Conservation (phyloP, 352 stramenopile genomes). For the Blastocystis sp. region DNA sequence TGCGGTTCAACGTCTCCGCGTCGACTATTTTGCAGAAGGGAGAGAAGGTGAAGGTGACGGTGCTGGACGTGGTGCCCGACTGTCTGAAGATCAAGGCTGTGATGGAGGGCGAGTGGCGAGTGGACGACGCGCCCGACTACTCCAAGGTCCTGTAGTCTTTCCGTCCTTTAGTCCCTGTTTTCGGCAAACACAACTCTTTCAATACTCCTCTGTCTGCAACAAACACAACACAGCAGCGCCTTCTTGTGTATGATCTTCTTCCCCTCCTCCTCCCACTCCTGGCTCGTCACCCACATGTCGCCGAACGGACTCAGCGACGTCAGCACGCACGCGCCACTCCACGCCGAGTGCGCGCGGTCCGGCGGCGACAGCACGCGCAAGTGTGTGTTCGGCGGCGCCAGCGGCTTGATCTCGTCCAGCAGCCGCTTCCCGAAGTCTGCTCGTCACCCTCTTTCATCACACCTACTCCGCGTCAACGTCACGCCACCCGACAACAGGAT, state of each 20-base stretch:
- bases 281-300: slow-evolving; percentile 86
- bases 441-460: background rate
- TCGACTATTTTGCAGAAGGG: slow-evolving; percentile 44
- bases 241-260: slow-evolving; percentile 80
- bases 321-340: slow-evolving; percentile 82
- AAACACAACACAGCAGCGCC: slow-evolving; percentile 72
- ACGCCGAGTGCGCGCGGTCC: slow-evolving; percentile 80
- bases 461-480: slow-evolving; percentile 88
- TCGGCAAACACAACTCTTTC: slow-evolving; percentile 6
- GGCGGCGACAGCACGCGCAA: slow-evolving; percentile 81
- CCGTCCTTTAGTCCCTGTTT: background rate
- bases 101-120: slow-evolving; percentile 27
- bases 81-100: slow-evolving; percentile 41
- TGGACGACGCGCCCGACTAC: background rate
- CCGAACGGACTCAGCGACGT: slow-evolving; percentile 82
- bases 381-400: slow-evolving; percentile 82
- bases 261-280: slow-evolving; percentile 82
- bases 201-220: background rate
- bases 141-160: slow-evolving; percentile 28
- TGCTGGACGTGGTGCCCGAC: slow-evolving; percentile 36
- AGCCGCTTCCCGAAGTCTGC: slow-evolving; percentile 79
- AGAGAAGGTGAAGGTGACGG: slow-evolving; percentile 18
- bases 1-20: slow-evolving; percentile 34
- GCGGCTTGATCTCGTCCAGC: slow-evolving; percentile 80
- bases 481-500: slow-evolving; percentile 91